These are phyloP conservation scores for Arabidopsis hybrid DNA, from an alignment of 441 rosid species.

Conservation along the genomic window DNA sequence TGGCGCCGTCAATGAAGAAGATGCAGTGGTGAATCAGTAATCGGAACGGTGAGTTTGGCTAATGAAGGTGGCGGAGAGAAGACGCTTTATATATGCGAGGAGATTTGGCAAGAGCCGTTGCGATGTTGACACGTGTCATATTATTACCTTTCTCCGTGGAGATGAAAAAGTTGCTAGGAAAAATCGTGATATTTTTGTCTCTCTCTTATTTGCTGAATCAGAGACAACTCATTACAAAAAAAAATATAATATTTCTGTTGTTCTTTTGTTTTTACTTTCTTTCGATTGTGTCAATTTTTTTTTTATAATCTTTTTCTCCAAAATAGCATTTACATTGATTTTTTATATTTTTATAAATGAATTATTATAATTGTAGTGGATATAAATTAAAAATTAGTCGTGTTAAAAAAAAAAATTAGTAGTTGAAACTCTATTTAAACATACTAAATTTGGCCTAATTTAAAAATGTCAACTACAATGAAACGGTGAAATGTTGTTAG, in stretches of 20 bases:
- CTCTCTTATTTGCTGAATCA: conserved; percentile 17
- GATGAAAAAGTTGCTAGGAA: not conserved
- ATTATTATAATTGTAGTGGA: not conserved
- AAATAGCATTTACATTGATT: too few relatives aligned
- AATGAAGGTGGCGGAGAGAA: conserved; percentile 14
- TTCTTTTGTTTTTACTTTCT: not conserved
- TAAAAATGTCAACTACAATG: not conserved
- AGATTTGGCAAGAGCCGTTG: conserved; percentile 13
- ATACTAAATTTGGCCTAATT: not conserved
- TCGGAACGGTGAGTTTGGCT: conserved; percentile 17
- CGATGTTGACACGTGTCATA: conserved; percentile 24
- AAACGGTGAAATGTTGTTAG: not conserved
- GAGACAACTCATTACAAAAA: conserved; percentile 22
- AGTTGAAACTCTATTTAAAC: not conserved
- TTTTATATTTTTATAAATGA: too few relatives aligned
- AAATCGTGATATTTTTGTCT: conserved; percentile 36
- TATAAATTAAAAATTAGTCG: too few relatives aligned
- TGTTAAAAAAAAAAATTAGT: too few relatives aligned
- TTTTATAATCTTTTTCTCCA: not conserved
- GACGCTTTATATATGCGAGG: conserved; percentile 34
- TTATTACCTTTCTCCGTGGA: not conserved
- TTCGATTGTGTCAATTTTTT: not conserved
- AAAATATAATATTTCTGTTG: not conserved
- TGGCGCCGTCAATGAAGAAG: conserved; percentile 26
- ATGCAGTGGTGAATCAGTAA: not conserved